phyloP scores from a whole-genome alignment of 805 yeast species.

The Barnettozyma sucrosica region DNA sequence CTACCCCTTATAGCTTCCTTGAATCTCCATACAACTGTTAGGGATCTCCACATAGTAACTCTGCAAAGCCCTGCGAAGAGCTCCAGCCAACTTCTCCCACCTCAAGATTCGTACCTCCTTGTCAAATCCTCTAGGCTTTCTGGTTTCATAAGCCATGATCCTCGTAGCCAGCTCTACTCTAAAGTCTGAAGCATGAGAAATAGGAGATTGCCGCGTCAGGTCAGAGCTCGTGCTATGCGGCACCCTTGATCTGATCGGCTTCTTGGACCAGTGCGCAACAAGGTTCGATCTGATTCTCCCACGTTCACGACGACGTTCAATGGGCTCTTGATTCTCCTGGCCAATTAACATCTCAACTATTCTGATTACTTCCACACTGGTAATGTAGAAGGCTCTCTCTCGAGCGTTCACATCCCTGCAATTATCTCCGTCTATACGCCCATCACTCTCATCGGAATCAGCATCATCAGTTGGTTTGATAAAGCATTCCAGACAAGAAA shows the following conservation, averaged over 20 bases:
- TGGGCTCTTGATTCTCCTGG: constrained; percentile 38
- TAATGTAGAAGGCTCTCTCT: constrained; percentile 38
- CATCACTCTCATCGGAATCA: constrained; percentile 25
- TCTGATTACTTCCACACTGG: constrained; percentile 62
- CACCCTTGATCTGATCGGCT: constrained; percentile 43
- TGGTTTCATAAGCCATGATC: constrained; percentile 55
- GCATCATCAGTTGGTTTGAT: constrained; percentile 28
- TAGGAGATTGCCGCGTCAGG: not conserved
- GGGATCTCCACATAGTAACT: constrained; percentile 61
- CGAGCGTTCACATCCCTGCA: constrained; percentile 22
- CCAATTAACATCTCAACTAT: constrained; percentile 59
- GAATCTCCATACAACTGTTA: too few species aligned
- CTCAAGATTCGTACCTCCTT: constrained; percentile 58
- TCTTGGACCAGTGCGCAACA: constrained; percentile 63
- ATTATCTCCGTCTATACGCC: constrained; percentile 8
- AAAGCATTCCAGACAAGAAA: constrained; percentile 50
- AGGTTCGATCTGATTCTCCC: constrained; percentile 63
- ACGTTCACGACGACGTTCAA: constrained; percentile 52
- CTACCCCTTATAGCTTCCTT: not conserved
- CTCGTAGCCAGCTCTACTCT: constrained; percentile 54
- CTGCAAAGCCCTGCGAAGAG: constrained; percentile 57
- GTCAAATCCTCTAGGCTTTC: constrained; percentile 65
- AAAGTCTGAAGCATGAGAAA: constrained; percentile 28
- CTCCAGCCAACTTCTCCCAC: constrained; percentile 56
- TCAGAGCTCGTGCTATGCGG: constrained; percentile 7